Percentiles rank a stretch among this genome's conserved stretches.
Conservation (phyloP, 768 basidiomycete species). For the Tephrocybe sp. region DNA sequence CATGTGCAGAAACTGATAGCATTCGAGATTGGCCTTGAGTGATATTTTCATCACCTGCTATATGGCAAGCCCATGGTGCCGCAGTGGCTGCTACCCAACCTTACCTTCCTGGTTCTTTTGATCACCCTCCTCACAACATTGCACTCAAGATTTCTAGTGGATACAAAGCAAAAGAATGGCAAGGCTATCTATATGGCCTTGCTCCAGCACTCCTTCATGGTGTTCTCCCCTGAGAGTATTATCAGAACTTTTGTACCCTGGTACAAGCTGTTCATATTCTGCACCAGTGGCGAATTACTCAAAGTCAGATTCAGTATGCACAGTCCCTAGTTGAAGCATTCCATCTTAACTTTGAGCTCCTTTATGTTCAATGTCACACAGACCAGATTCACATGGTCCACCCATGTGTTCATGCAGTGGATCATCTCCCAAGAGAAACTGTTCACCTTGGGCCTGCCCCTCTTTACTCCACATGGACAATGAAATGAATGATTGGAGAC, state of each 20-base stretch:
- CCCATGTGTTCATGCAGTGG: conserved; percentile 29
- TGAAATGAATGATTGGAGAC: conserved; percentile 32
- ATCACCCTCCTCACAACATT: conserved; percentile 26
- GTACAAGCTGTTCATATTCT: conserved; percentile 27
- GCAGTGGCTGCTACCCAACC: conserved; percentile 4
- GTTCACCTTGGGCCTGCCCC: conserved; percentile 20
- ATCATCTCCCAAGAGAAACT: conserved; percentile 28
- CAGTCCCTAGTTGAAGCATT: conserved; percentile 26
- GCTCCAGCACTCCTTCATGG: conserved; percentile 29
- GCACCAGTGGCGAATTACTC: conserved; percentile 23
- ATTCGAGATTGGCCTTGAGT: conserved; percentile 30
- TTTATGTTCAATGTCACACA: conserved; percentile 29
- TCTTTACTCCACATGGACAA: conserved; percentile 25
- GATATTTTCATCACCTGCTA: conserved; percentile 17
- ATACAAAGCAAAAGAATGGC: conserved; percentile 38
- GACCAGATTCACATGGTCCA: conserved; percentile 32
- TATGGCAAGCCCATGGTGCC: conserved; percentile 37
- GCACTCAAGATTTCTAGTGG: conserved; percentile 37
- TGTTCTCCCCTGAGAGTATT: conserved; percentile 27
- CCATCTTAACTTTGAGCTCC: conserved; percentile 30
- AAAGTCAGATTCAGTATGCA: conserved; percentile 18
- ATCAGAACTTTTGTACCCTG: conserved; percentile 30
- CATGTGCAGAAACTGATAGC: conserved; percentile 20
- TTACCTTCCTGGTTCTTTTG: conserved; percentile 32
- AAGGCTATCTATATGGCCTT: conserved; percentile 31